Conservation (phyloP, 2,329 filamentous ascomycete genomes). For the Cyphellophora attinorum region DNA sequence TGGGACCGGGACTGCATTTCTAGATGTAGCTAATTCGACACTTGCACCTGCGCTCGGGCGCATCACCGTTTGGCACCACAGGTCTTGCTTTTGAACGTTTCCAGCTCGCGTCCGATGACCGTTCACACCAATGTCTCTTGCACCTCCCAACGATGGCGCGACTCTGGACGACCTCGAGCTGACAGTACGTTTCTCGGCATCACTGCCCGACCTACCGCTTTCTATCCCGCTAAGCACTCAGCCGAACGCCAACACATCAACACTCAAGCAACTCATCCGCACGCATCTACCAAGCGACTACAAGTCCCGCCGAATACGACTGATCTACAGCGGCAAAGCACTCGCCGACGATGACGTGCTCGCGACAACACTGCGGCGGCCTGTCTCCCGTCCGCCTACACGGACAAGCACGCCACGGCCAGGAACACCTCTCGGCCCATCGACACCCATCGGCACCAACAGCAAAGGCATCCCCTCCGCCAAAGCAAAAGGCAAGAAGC, state of each 20-base stretch:
- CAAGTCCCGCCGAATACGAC: slow-evolving; percentile 63
- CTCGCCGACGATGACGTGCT: slow-evolving; percentile 66
- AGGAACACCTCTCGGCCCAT: slow-evolving; percentile 6
- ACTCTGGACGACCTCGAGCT: slow-evolving; percentile 47
- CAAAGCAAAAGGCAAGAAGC: slow-evolving; percentile 39
- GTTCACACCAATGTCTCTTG: too few species aligned
- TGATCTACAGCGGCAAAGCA: slow-evolving; percentile 84
- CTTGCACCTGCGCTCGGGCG: too few species aligned
- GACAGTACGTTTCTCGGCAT: slow-evolving; percentile 82
- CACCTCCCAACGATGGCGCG: too few species aligned
- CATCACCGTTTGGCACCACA: too few species aligned
- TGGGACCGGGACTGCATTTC: too few species aligned
- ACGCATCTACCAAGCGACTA: slow-evolving; percentile 53
- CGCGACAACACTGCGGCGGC: slow-evolving; percentile 55
- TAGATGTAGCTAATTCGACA: too few species aligned
- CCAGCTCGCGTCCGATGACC: too few species aligned
- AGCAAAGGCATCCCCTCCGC: slow-evolving; percentile 51
- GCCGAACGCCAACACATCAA: slow-evolving; percentile 51
- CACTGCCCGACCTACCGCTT: slow-evolving; percentile 72
- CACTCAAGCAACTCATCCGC: slow-evolving; percentile 76
- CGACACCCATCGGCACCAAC: slow-evolving; percentile 21
- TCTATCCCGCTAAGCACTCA: slow-evolving; percentile 44
- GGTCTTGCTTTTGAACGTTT: too few species aligned
- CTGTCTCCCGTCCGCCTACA: slow-evolving; percentile 40
- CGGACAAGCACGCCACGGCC: slow-evolving; percentile 25